A percentile compares a stretch with the other conserved stretches of the same genome.
Conservation (phyloP, 345 rosid species). For the Brassica juncea region DNA sequence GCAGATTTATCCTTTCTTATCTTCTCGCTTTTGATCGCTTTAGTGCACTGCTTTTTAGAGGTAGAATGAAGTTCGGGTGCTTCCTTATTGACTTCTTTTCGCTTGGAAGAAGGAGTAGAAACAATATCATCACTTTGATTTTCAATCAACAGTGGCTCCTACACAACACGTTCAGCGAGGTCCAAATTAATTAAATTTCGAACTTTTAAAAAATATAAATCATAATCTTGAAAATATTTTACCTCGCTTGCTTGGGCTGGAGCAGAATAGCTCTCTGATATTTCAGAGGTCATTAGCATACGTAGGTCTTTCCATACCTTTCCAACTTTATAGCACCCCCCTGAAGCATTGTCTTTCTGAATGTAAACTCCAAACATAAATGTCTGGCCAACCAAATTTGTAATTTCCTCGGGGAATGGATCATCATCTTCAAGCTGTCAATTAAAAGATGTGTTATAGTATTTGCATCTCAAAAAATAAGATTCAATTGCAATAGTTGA, state of each 20-base stretch:
- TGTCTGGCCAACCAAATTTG: background rate
- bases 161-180: too few relatives aligned
- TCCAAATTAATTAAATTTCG: too few relatives aligned
- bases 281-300: background rate
- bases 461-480: too few relatives aligned
- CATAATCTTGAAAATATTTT: too few relatives aligned
- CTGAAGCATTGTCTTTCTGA: background rate
- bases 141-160: background rate
- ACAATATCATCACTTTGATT: background rate
- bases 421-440: background rate
- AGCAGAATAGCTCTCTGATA: background rate
- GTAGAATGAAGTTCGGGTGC: background rate
- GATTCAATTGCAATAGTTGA: too few relatives aligned
- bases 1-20: background rate
- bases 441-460: too few relatives aligned
- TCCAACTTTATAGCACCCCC: background rate
- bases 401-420: background rate
- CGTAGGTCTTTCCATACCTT: background rate
- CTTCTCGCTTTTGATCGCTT: background rate
- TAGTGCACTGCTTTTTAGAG: background rate
- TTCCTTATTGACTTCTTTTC: background rate
- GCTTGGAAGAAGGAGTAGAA: background rate
- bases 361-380: background rate
- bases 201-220: too few relatives aligned
- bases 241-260: background rate